phyloP scores from a whole-genome alignment of 495 filamentous ascomycete genomes.

The Penicillium coprophilum region DNA sequence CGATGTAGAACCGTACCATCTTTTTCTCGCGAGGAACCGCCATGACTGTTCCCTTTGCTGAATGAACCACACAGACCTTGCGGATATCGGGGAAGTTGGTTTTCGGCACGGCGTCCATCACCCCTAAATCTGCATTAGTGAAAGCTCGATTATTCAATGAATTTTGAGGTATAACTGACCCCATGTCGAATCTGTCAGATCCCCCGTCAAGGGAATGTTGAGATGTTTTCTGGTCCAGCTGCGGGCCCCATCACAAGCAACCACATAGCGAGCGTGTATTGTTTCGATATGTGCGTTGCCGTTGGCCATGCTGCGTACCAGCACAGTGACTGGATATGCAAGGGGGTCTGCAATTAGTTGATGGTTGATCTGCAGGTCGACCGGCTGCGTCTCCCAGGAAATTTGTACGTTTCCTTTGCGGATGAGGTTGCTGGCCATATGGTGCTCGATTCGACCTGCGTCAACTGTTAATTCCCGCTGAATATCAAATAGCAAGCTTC shows the following conservation, averaged over 20 bases:
- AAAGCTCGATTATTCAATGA: conserved; percentile 58
- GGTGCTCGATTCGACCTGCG: too few relatives aligned
- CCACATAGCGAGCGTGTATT: conserved; percentile 28
- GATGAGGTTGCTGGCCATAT: too few relatives aligned
- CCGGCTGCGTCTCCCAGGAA: too few relatives aligned
- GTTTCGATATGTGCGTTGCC: conserved; percentile 6
- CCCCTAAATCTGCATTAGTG: conserved; percentile 56
- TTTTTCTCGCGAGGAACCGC: conserved; percentile 71
- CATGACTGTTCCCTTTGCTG: conserved; percentile 65
- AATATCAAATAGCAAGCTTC: too few relatives aligned
- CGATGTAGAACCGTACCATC: conserved; percentile 48
- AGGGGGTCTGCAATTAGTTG: neutral
- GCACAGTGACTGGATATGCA: neutral
- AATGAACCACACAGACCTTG: conserved; percentile 65
- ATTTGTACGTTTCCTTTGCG: too few relatives aligned
- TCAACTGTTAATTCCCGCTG: too few relatives aligned
- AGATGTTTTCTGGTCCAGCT: conserved; percentile 27
- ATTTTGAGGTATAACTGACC: conserved; percentile 26
- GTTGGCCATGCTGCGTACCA: too few relatives aligned
- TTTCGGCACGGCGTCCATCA: conserved; percentile 64
- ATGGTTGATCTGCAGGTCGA: too few relatives aligned
- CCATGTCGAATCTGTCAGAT: conserved; percentile 17
- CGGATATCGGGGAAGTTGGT: conserved; percentile 73
- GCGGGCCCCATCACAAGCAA: conserved; percentile 30
- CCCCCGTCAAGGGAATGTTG: conserved; percentile 10